Percentiles rank a stretch among this genome's conserved stretches.
These are phyloP conservation scores for apple (Malus domestica) DNA, from an alignment of 306 rosid species.

Conservation along the genomic window ASM211411v1 NC_041797.1:14983501-14984000, in stretches of 20 bases:
- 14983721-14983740: not conserved
- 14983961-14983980: slow-evolving; percentile 82
- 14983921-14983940: slow-evolving; percentile 71
- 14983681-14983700: not conserved
- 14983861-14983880: slow-evolving; percentile 74
- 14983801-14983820: slow-evolving; percentile 41
- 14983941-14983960: slow-evolving; percentile 81
- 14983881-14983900: slow-evolving; percentile 92
- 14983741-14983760: not conserved
- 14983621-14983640: slow-evolving; percentile 44
- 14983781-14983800: not conserved
- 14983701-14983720: not conserved
- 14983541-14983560: slow-evolving; percentile 88
- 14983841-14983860: slow-evolving; percentile 84
- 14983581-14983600: slow-evolving; percentile 85
- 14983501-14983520: slow-evolving; percentile 87
- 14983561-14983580: slow-evolving; percentile 86
- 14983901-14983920: slow-evolving; percentile 83
- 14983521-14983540: slow-evolving; percentile 94
- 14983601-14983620: slow-evolving; percentile 92
- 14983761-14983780: not conserved
- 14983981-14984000: slow-evolving; percentile 68
- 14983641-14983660: not conserved
- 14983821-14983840: slow-evolving; percentile 95
- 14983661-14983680: not conserved